phyloP scores from a whole-genome alignment of 495 filamentous ascomycete genomes.

The Opeltia flavorubescens region DNA sequence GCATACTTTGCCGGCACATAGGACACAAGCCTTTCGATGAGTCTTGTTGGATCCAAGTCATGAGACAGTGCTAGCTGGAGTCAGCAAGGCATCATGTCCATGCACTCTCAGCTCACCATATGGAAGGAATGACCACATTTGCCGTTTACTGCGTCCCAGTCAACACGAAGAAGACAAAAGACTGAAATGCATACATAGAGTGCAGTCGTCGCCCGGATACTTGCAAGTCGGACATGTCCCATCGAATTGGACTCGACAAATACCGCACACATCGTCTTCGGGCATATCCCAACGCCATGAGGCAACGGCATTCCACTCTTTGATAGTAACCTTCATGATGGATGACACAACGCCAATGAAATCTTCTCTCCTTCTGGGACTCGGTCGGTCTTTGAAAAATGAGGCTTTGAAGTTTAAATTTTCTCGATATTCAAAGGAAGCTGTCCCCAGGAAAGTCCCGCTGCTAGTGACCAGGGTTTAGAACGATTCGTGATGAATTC shows the following conservation, averaged over 20 bases:
- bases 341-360: neutral
- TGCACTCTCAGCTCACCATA: conserved; percentile 47
- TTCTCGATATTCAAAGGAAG: too few relatives aligned
- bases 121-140: conserved; percentile 97
- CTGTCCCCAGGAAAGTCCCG: too few relatives aligned
- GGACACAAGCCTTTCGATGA: conserved; percentile 87
- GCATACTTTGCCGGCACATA: conserved; percentile 91
- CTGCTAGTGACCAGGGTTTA: too few relatives aligned
- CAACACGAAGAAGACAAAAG: neutral
- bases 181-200: conserved; percentile 50
- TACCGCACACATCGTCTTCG: conserved; percentile 95
- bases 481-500: too few relatives aligned
- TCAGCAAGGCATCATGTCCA: conserved; percentile 8
- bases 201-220: conserved; percentile 92
- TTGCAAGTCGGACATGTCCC: conserved; percentile 96
- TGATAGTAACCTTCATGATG: conserved; percentile 86
- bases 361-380: too few relatives aligned
- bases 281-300: conserved; percentile 97
- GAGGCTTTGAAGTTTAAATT: neutral
- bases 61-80: conserved; percentile 67
- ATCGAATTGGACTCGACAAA: conserved; percentile 96
- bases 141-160: conserved; percentile 54
- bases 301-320: conserved; percentile 83
- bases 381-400: neutral
- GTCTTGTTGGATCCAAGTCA: conserved; percentile 92